phyloP scores from a whole-genome alignment of 495 filamentous ascomycete genomes.

The Apodospora peruviana region DNA sequence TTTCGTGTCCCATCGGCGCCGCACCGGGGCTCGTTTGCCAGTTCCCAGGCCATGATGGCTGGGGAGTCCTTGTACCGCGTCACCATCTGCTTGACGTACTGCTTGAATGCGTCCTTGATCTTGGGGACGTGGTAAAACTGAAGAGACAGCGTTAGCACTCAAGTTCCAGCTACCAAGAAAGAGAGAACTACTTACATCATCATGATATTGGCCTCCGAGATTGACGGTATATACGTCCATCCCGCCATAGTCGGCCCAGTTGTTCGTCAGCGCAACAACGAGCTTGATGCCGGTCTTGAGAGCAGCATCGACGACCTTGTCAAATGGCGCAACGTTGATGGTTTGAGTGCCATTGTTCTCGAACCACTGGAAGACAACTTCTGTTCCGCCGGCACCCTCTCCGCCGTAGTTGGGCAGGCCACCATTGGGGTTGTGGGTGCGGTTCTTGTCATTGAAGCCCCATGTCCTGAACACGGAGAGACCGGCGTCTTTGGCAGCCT shows the following conservation, averaged over 20 bases:
- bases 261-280: slow-evolving; percentile 48
- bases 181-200: slow-evolving; percentile 16
- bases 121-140: slow-evolving; percentile 39
- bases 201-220: slow-evolving; percentile 33
- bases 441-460: slow-evolving; percentile 56
- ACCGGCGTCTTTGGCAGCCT: slow-evolving; percentile 46
- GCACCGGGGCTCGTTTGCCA: slow-evolving; percentile 51
- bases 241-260: slow-evolving; percentile 51
- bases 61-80: slow-evolving; percentile 43
- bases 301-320: slow-evolving; percentile 60
- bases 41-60: slow-evolving; percentile 50
- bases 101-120: slow-evolving; percentile 44
- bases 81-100: slow-evolving; percentile 45
- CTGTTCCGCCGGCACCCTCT: slow-evolving; percentile 45
- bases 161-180: neutral
- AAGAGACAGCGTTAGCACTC: neutral
- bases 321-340: slow-evolving; percentile 58
- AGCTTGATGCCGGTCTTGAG: slow-evolving; percentile 54
- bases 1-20: slow-evolving; percentile 33
- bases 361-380: slow-evolving; percentile 43
- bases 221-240: slow-evolving; percentile 40
- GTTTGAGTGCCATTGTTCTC: slow-evolving; percentile 36
- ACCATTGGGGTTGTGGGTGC: slow-evolving; percentile 36
- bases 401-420: slow-evolving; percentile 40
- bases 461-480: slow-evolving; percentile 64